Evolutionary conservation across 2,329 filamentous ascomycete genomes (phyloP), one percentile per base, ranked within the genome.

Genomic region (Penicillium sp.): DNA sequence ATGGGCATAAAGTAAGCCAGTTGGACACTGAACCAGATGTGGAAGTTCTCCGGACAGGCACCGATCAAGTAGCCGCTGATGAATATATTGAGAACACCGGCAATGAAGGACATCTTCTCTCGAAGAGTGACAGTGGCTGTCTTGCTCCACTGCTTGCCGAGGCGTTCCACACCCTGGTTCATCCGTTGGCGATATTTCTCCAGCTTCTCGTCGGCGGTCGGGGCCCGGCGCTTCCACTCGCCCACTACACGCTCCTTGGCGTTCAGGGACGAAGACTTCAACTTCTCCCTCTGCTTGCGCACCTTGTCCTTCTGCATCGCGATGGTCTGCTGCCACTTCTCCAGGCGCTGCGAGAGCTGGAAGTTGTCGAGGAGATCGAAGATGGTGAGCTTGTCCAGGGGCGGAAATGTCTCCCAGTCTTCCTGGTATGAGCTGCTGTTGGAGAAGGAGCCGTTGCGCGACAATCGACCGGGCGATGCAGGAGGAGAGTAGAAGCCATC

Each of bases 1-100:
- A 99, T 90, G 11, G 94, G 94, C 93, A 97, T 96, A 75, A 97
- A 97, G 76, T 97, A 97, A 57, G 90, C 73, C 40, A 96, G 82
- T 74, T 96, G 92, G 3, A 75, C 82, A 7, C 90, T 92, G 74
- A 96, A 99, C 94, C 94, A 99, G 62, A 89, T 78, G 64, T 96
- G 93, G 74, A 97, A 96, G 72, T 86, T 88, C 65, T 96, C 81
- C 0, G 94, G 92, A 65, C 82, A 88, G 29, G 86, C 91, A 57
- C 94, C 94, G 49, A 99, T 89, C 44, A 99, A 79, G 72, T 96
- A 97, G 54, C 93, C 94, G 62, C 91, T 96, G 71, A 97, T 86
- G 75, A 99, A 96, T 72, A 99, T 94, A 76, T 99, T 99, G 77
- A 97, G 85, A 63, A 97, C 92, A 66, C 92, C 94, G 57, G 87